Evolutionary conservation across 805 yeast species (phyloP).

Genomic region (Pichia californica): DNA sequence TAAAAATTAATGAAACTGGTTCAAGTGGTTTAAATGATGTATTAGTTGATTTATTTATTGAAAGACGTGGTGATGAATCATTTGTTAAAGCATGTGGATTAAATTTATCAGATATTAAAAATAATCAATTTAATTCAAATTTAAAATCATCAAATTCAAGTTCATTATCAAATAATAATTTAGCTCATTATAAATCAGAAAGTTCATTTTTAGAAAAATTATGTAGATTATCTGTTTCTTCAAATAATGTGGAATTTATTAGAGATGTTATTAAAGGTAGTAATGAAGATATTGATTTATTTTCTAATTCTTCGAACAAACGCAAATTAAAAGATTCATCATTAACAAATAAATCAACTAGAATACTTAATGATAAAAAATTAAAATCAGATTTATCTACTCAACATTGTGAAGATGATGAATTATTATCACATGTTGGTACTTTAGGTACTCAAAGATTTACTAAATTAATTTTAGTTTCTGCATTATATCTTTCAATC

Average conservation of each 20-base stretch:
- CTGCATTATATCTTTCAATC: constrained; percentile 15
- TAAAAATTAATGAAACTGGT: constrained; percentile 13
- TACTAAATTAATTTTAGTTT: constrained; percentile 15
- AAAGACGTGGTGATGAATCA: constrained; percentile 8
- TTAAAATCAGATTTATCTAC: constrained; percentile 1
- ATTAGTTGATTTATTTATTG: constrained; percentile 14
- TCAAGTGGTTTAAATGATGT: constrained; percentile 7
- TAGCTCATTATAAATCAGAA: not conserved
- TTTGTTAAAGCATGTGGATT: constrained; percentile 5
- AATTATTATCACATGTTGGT: constrained; percentile 6
- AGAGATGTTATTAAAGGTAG: not conserved
- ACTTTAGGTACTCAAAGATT: constrained; percentile 14
- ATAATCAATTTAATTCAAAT: not conserved
- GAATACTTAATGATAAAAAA: not conserved
- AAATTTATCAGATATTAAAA: not conserved
- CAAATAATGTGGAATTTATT: constrained; percentile 4
- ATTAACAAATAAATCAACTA: not conserved
- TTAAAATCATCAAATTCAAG: not conserved
- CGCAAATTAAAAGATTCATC: not conserved
- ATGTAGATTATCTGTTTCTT: constrained; percentile 2
- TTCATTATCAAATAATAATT: not conserved
- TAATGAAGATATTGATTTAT: not conserved
- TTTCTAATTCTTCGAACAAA: not conserved
- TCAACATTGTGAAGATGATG: constrained; percentile 5
- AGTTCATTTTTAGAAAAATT: constrained; percentile 1